Conservation (phyloP, 208 protist species). For the Trypanosoma scelopori region DNA sequence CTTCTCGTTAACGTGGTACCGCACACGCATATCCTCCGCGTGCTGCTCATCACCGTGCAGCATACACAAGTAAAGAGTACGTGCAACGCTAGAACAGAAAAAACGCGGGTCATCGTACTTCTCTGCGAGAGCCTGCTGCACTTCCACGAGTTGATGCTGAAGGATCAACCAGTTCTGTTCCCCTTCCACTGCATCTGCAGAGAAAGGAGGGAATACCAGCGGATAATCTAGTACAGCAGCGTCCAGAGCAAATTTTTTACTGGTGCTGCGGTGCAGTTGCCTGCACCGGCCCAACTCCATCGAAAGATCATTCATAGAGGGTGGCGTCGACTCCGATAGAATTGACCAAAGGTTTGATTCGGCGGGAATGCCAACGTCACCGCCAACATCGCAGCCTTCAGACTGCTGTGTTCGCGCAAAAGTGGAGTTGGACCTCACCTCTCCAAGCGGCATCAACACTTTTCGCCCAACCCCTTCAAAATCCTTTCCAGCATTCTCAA, state of each 20-base stretch:
- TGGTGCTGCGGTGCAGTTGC: not conserved
- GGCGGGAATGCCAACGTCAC: too few relatives aligned
- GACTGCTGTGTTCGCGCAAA: not conserved
- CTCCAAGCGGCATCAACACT: not conserved
- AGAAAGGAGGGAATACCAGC: not conserved
- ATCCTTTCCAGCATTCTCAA: not conserved
- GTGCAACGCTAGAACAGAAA: conserved; percentile 12
- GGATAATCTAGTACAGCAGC: not conserved
- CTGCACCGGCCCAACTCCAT: not conserved
- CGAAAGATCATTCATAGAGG: not conserved
- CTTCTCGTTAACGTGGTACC: conserved; percentile 30
- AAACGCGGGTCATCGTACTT: conserved; percentile 32
- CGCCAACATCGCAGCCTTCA: too few relatives aligned
- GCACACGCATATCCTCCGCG: conserved; percentile 13
- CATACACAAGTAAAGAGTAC: conserved; percentile 19
- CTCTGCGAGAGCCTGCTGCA: conserved; percentile 29
- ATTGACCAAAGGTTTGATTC: not conserved
- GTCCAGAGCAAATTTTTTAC: not conserved
- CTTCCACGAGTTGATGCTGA: conserved; percentile 19
- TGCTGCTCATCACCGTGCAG: conserved; percentile 27
- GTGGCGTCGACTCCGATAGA: not conserved
- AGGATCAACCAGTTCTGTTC: conserved; percentile 22
- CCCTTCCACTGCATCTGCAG: not conserved
- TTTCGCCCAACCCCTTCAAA: not conserved
- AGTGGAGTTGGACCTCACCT: not conserved